These are phyloP conservation scores for Physcomitrellopsis africana DNA, from an alignment of 225 moss, liverwort and hornwort species.

Conservation along the genomic window DNA sequence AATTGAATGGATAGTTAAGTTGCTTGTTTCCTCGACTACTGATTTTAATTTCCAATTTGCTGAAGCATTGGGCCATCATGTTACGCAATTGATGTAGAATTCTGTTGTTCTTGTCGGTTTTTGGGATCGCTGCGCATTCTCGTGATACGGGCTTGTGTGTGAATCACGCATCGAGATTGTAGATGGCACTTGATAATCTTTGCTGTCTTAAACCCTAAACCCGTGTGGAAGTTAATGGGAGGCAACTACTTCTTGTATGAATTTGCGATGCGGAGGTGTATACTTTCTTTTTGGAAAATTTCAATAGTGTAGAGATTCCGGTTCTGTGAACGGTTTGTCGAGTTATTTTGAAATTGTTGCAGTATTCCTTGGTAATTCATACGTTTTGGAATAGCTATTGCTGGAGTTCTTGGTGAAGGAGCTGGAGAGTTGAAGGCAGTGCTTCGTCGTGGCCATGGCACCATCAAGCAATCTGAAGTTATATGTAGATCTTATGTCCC, in stretches of 20 bases:
- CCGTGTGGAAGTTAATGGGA: neutral
- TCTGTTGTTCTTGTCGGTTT: neutral
- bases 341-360: neutral
- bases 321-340: neutral
- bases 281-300: neutral
- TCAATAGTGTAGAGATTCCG: neutral
- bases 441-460: slow-evolving; percentile 27
- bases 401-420: neutral
- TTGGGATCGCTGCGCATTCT: neutral
- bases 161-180: neutral
- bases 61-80: too few species aligned
- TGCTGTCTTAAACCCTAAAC: slow-evolving; percentile 19
- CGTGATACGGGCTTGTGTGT: slow-evolving; percentile 7
- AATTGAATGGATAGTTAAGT: too few species aligned
- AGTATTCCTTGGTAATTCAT: neutral
- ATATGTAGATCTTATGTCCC: slow-evolving; percentile 60
- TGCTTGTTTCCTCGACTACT: too few species aligned
- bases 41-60: too few species aligned
- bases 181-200: neutral
- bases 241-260: neutral
- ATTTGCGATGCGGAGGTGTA: neutral
- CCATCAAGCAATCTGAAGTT: slow-evolving; percentile 39
- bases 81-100: too few species aligned
- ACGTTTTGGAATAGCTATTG: neutral
- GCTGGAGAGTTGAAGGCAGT: slow-evolving; percentile 14